Percentiles rank a stretch among this genome's conserved stretches.
phyloP scores from a whole-genome alignment of 2,329 filamentous ascomycete genomes.

The Eutypa lata region DNA sequence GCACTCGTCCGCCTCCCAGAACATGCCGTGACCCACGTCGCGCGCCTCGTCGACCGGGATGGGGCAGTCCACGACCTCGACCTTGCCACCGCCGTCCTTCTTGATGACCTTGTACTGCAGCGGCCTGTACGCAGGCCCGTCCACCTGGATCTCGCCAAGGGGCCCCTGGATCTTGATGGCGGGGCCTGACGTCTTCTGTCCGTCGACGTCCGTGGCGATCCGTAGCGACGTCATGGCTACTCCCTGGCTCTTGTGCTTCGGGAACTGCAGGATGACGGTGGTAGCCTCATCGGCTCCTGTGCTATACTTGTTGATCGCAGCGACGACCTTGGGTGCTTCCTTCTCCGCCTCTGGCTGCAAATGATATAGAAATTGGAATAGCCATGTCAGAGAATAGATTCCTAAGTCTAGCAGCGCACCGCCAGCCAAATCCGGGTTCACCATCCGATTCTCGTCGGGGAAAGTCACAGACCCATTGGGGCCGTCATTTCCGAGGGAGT shows the following conservation, averaged over 20 bases:
- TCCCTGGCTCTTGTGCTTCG: constrained; percentile 64
- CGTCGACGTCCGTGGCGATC: constrained; percentile 59
- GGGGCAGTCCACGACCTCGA: constrained; percentile 51
- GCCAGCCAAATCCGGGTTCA: constrained; percentile 79
- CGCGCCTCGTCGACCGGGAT: constrained; percentile 49
- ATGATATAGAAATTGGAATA: constrained; percentile 86
- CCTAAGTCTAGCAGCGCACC: constrained; percentile 81
- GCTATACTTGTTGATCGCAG: constrained; percentile 68
- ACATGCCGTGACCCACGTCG: constrained; percentile 75
- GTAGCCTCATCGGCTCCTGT: constrained; percentile 77
- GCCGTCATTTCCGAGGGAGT: constrained; percentile 58
- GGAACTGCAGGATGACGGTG: constrained; percentile 75
- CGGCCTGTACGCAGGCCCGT: constrained; percentile 68
- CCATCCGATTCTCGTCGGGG: constrained; percentile 67
- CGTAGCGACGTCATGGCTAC: constrained; percentile 67
- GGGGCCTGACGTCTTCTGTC: constrained; percentile 56
- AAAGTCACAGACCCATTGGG: constrained; percentile 56
- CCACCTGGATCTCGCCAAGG: constrained; percentile 78
- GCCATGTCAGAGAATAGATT: constrained; percentile 86
- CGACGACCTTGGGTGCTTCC: constrained; percentile 64
- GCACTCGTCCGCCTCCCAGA: constrained; percentile 81
- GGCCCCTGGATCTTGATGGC: constrained; percentile 78
- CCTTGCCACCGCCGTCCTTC: constrained; percentile 42
- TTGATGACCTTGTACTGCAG: constrained; percentile 62
- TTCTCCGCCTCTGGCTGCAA: constrained; percentile 66